These are phyloP conservation scores for Colletotrichum siamense DNA, from an alignment of 2,329 filamentous ascomycete species.

Conservation along the genomic window DNA sequence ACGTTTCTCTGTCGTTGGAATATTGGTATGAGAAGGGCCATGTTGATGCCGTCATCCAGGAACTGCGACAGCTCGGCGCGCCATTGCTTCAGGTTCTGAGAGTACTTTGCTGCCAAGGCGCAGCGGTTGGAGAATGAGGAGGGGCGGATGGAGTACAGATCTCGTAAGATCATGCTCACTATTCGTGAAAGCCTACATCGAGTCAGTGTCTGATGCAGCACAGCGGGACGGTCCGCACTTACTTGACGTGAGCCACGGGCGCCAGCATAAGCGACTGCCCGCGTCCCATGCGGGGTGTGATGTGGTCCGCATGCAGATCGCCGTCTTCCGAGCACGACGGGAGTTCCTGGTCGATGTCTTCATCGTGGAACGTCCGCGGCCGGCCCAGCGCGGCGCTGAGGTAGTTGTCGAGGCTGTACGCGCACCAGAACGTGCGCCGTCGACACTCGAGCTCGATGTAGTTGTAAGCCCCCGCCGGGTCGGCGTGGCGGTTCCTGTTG, in stretches of 20 bases:
- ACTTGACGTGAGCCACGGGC: conserved; percentile 41
- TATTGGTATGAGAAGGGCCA: conserved; percentile 39
- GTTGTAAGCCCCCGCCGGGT: conserved; percentile 28
- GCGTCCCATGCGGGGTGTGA: conserved; percentile 14
- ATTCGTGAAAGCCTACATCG: conserved; percentile 35
- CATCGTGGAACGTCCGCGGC: conserved; percentile 66
- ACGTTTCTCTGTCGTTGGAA: conserved; percentile 47
- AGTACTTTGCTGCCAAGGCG: conserved; percentile 31
- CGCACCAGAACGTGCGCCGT: conserved; percentile 64
- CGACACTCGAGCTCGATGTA: conserved; percentile 44
- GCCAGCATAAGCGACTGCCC: conserved; percentile 37
- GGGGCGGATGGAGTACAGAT: conserved; percentile 40
- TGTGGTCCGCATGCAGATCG: conserved; percentile 14
- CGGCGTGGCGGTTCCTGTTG: conserved; percentile 33
- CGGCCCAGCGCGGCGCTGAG: conserved; percentile 67
- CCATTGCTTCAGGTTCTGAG: conserved; percentile 38
- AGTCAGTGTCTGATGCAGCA: background rate
- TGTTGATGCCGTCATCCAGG: conserved; percentile 41
- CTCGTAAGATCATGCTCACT: conserved; percentile 37
- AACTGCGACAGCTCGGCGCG: conserved; percentile 38
- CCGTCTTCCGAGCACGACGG: conserved; percentile 59
- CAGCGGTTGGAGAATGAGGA: conserved; percentile 30
- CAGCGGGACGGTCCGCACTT: background rate
- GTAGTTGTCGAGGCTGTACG: conserved; percentile 69
- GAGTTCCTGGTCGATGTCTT: conserved; percentile 68